Base-by-base conservation (phyloP, 495 filamentous ascomycete genomes). In the Xylaria nigripes region DNA sequence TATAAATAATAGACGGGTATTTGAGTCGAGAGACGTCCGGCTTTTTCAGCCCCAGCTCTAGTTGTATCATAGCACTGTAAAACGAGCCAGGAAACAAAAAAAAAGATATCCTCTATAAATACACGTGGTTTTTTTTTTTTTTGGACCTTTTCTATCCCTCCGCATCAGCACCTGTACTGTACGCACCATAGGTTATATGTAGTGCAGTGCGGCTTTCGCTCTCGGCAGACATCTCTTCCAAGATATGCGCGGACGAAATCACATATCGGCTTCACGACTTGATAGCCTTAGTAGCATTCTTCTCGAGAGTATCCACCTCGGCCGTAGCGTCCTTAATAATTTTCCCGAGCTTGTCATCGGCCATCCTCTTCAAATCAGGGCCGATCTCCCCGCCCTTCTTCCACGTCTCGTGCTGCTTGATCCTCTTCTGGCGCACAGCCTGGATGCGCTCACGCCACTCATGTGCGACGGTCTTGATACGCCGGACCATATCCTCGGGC, bases 301-400 rank as follows among this genome's bases (percentile, higher is more conserved):
- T 87, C 64, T 89, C 85, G 29, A 80, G 68, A 53, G 75, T 77
- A 68, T 84, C 85, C 15, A 90, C 80, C 55, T 82, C 83, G 54
- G 72, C 78, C 61, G 81, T 76, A 47, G 79, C 77, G 63, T 83
- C 83, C 55, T 90, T 85, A 34, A 86, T 81, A 51, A 87, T 59
- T 71, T 88, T 89, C 61, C 90, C 85, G 79, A 90, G 79, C 72
- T 80, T 76, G 45, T 80, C 77, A 41, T 81, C 76, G 6, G 84
- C 81, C 63, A 81, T 84, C 58, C 79, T 73, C 63, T 83, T 70
- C 65, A 89, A 81, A 66, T 93, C 89, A 18, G 80, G 79, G 19
- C 72, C 56, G 57, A 86, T 77, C 50, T 71, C 67, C 46, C 78
- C 68, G 57, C 82, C 74, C 68, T 81, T 74, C 42, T 72, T 76